Evolutionary conservation across 2,329 filamentous ascomycete species (phyloP).

Genomic region (Microcyclosporella mali): DNA sequence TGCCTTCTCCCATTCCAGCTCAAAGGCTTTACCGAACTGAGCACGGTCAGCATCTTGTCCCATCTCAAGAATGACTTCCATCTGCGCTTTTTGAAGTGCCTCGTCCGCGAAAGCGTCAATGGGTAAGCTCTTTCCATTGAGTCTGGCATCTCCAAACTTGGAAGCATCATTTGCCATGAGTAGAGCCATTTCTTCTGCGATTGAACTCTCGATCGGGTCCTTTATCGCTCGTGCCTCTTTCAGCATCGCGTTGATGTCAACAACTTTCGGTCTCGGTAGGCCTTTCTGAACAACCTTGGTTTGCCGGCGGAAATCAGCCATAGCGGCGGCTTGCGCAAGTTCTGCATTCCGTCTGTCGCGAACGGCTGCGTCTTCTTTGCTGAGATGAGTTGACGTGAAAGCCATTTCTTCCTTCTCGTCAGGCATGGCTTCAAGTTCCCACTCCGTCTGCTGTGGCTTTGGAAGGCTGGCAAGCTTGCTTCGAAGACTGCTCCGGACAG

Average conservation of each 20-base stretch:
- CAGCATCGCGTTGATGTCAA: conserved; percentile 66
- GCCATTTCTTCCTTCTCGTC: conserved; percentile 65
- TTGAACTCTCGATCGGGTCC: conserved; percentile 60
- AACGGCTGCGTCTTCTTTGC: conserved; percentile 65
- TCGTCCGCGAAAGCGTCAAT: conserved; percentile 64
- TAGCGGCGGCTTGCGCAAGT: conserved; percentile 56
- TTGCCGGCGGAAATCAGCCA: conserved; percentile 69
- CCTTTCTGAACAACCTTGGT: conserved; percentile 86
- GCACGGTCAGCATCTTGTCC: conserved; percentile 39
- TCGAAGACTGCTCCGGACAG: conserved; percentile 62
- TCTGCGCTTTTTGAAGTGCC: conserved; percentile 65
- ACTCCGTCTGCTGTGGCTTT: conserved; percentile 87
- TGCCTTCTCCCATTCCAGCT: conserved; percentile 42
- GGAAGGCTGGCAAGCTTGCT: conserved; percentile 74
- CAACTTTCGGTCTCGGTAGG: conserved; percentile 66
- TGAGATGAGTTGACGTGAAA: conserved; percentile 42
- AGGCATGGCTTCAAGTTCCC: conserved; percentile 78
- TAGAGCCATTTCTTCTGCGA: conserved; percentile 70
- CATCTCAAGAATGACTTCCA: conserved; percentile 67
- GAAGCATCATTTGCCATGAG: conserved; percentile 77
- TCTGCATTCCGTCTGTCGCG: conserved; percentile 64
- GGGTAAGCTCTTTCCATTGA: conserved; percentile 55
- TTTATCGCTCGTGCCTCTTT: conserved; percentile 54
- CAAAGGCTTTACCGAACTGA: conserved; percentile 44
- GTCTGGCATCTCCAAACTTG: conserved; percentile 63